phyloP scores from a whole-genome alignment of 1,284 basidiomycete species.

The Crucibulum parvulum region DNA sequence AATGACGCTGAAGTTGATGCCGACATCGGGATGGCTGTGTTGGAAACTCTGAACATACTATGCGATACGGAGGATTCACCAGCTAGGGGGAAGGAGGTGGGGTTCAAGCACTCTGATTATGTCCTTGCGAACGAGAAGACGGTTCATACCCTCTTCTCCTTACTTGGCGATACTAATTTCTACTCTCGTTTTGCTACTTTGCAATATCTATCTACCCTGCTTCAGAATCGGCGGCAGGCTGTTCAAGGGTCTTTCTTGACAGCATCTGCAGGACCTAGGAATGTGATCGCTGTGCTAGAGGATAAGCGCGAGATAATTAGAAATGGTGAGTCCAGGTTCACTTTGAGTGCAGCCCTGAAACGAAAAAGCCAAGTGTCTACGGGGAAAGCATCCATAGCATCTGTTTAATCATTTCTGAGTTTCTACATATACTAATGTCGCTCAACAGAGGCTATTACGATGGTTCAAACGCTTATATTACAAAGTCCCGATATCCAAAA shows the following conservation, averaged over 20 bases:
- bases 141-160: conserved; percentile 78
- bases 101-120: conserved; percentile 75
- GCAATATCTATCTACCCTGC: conserved; percentile 82
- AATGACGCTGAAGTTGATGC: conserved; percentile 89
- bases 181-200: conserved; percentile 90
- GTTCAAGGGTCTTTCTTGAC: conserved; percentile 93
- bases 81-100: conserved; percentile 61
- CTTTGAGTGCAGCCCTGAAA: not conserved
- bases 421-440: conserved; percentile 8
- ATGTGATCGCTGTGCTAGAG: conserved; percentile 77
- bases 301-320: conserved; percentile 86
- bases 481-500: conserved; percentile 97
- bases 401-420: too few relatives aligned
- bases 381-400: too few relatives aligned
- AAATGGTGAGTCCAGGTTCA: conserved; percentile 64
- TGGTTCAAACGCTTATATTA: conserved; percentile 83
- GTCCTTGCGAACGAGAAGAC: conserved; percentile 77
- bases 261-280: conserved; percentile 76
- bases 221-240: conserved; percentile 80
- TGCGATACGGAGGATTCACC: conserved; percentile 71
- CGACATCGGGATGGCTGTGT: conserved; percentile 88
- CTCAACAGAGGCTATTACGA: conserved; percentile 76
- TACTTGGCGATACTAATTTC: conserved; percentile 82
- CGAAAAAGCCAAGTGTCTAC: too few relatives aligned
- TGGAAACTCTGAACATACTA: conserved; percentile 85